Evolutionary conservation across 1,139 yeast genomes (phyloP).

Genomic region (Geotrichum citri-aurantii): DNA sequence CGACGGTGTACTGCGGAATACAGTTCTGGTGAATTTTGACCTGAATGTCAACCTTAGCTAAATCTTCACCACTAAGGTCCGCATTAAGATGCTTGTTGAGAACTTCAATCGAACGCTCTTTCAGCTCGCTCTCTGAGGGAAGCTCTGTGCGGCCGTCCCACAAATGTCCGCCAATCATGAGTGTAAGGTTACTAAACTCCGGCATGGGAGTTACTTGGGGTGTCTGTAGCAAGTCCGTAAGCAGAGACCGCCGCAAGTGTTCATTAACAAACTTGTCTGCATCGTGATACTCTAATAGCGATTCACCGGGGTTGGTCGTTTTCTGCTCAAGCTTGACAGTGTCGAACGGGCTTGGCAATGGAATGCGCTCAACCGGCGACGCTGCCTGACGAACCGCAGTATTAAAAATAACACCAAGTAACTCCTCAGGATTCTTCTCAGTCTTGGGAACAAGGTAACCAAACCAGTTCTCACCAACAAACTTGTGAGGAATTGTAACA

Average conservation of each 20-base stretch:
- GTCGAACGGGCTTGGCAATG: slow-evolving; percentile 16
- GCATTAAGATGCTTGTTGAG: slow-evolving; percentile 48
- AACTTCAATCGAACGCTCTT: slow-evolving; percentile 44
- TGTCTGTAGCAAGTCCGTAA: slow-evolving; percentile 11
- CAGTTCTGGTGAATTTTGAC: slow-evolving; percentile 44
- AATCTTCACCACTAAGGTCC: slow-evolving; percentile 43
- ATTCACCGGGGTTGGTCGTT: slow-evolving; percentile 12
- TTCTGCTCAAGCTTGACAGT: slow-evolving; percentile 13
- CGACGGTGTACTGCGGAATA: slow-evolving; percentile 78
- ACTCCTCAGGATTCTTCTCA: slow-evolving; percentile 49
- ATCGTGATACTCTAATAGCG: slow-evolving; percentile 15
- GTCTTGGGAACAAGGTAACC: slow-evolving; percentile 79
- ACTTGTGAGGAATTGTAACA: slow-evolving; percentile 29
- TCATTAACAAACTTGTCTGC: slow-evolving; percentile 13
- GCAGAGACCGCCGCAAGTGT: slow-evolving; percentile 9
- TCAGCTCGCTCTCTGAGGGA: slow-evolving; percentile 45
- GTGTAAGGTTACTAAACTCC: slow-evolving; percentile 62
- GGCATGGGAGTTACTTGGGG: slow-evolving; percentile 6
- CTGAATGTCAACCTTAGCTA: slow-evolving; percentile 43
- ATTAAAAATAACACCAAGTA: slow-evolving; percentile 87
- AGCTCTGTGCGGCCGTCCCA: slow-evolving; percentile 38
- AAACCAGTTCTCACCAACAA: slow-evolving; percentile 51
- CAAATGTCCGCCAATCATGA: slow-evolving; percentile 86
- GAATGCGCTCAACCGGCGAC: slow-evolving; percentile 18
- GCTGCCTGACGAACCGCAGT: slow-evolving; percentile 50